These are phyloP conservation scores for Teunomyces panamensis DNA, from an alignment of 805 yeast species.

Conservation along the genomic window DNA sequence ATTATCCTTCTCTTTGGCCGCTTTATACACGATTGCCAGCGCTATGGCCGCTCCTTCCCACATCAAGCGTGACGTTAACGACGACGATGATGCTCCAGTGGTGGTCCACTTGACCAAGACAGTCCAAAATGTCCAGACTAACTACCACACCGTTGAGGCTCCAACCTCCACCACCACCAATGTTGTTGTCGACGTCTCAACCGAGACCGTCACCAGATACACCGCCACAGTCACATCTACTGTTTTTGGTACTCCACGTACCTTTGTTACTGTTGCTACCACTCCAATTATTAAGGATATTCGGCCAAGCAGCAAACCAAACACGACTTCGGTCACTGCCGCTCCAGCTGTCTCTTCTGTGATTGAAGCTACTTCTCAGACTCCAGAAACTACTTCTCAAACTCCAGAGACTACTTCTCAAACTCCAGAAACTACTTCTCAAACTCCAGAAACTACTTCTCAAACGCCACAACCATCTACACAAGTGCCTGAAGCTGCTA, in stretches of 20 bases:
- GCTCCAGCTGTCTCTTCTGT: background rate
- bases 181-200: constrained; percentile 26
- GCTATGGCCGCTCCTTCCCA: constrained; percentile 19
- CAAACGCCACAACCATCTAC: background rate
- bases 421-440: background rate
- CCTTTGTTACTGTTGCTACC: constrained; percentile 34
- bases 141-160: constrained; percentile 30
- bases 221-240: constrained; percentile 45
- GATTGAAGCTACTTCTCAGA: constrained; percentile 1
- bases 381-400: background rate
- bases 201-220: constrained; percentile 37
- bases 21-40: constrained; percentile 18
- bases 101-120: constrained; percentile 34
- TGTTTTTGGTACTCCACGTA: constrained; percentile 35
- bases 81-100: constrained; percentile 24
- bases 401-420: constrained; percentile 5
- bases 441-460: background rate
- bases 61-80: constrained; percentile 13
- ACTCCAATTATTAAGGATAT: constrained; percentile 24
- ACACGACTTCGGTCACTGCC: background rate
- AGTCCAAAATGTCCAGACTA: constrained; percentile 33
- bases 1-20: constrained; percentile 16
- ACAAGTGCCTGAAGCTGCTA: background rate
- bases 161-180: constrained; percentile 28
- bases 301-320: constrained; percentile 7